Evolutionary conservation across 2,329 filamentous ascomycete species (phyloP).

Genomic region (Eutypella sp.): DNA sequence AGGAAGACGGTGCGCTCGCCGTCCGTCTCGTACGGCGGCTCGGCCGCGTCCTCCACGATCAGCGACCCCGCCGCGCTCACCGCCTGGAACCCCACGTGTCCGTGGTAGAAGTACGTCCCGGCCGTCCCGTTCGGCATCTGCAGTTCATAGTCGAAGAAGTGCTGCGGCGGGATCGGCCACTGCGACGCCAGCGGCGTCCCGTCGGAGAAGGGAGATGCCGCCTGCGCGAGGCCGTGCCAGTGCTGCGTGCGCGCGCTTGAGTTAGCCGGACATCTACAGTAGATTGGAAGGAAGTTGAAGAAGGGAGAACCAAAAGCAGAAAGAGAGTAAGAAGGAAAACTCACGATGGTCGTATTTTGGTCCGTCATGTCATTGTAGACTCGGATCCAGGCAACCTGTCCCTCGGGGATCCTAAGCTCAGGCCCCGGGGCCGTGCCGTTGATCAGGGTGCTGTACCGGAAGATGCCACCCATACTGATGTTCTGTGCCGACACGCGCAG

Average conservation of each 20-base stretch:
- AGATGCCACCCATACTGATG: background rate
- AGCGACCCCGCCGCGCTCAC: constrained; percentile 42
- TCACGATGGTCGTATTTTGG: background rate
- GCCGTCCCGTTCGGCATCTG: constrained; percentile 36
- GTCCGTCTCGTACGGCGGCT: constrained; percentile 14
- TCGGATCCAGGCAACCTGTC: background rate
- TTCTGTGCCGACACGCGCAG: background rate
- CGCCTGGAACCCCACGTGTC: constrained; percentile 49
- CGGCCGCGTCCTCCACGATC: constrained; percentile 38
- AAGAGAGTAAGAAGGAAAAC: too few relatives aligned
- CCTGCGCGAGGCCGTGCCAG: constrained; percentile 50
- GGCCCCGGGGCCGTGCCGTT: background rate
- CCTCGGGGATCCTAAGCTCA: background rate
- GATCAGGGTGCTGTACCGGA: background rate
- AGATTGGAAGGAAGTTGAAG: background rate
- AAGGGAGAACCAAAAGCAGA: too few relatives aligned
- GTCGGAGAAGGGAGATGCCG: constrained; percentile 46
- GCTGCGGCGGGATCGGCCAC: constrained; percentile 47
- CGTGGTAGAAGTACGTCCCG: constrained; percentile 54
- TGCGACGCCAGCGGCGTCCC: constrained; percentile 45
- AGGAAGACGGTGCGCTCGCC: constrained; percentile 11
- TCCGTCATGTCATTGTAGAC: constrained; percentile 1
- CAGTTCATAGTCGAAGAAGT: constrained; percentile 54
- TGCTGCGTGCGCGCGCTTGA: constrained; percentile 30
- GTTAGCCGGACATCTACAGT: background rate